Percentiles rank a stretch among this genome's conserved stretches.
phyloP scores from a whole-genome alignment of 495 filamentous ascomycete genomes.

The Hyaloscypha variabilis region DNA sequence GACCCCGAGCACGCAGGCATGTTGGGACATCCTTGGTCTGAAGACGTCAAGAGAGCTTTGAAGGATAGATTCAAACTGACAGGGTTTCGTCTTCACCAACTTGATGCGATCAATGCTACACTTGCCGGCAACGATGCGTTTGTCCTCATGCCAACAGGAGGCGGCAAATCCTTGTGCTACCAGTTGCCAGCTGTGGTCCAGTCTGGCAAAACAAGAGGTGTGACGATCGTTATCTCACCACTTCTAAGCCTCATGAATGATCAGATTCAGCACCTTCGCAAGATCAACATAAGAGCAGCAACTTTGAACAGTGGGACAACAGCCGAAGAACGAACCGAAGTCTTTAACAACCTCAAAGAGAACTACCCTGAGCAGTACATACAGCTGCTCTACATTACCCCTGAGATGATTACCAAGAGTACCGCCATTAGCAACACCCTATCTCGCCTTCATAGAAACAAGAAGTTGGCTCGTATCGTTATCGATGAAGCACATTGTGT shows the following conservation, averaged over 20 bases:
- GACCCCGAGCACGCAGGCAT: slow-evolving; percentile 36
- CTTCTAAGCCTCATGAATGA: slow-evolving; percentile 96
- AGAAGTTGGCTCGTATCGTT: slow-evolving; percentile 83
- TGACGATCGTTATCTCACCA: slow-evolving; percentile 94
- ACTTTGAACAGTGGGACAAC: slow-evolving; percentile 76
- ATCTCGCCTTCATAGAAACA: slow-evolving; percentile 59
- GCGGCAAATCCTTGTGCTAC: slow-evolving; percentile 96
- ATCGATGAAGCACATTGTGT: slow-evolving; percentile 99
- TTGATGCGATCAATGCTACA: slow-evolving; percentile 95
- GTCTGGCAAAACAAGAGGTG: slow-evolving; percentile 77
- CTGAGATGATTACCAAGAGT: slow-evolving; percentile 92
- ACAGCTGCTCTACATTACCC: slow-evolving; percentile 91
- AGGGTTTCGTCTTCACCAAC: slow-evolving; percentile 87
- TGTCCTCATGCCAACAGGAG: slow-evolving; percentile 96
- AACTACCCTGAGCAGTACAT: slow-evolving; percentile 65
- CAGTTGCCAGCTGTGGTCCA: slow-evolving; percentile 88
- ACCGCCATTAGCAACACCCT: slow-evolving; percentile 61
- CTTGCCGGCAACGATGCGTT: slow-evolving; percentile 86
- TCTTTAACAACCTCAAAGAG: slow-evolving; percentile 63
- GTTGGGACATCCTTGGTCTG: slow-evolving; percentile 72
- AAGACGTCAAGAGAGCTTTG: slow-evolving; percentile 76
- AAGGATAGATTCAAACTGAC: slow-evolving; percentile 79
- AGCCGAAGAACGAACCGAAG: slow-evolving; percentile 53
- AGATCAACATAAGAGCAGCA: slow-evolving; percentile 76
- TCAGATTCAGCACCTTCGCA: slow-evolving; percentile 78